These are phyloP conservation scores for Cyclotella choctawhatcheeana DNA, from an alignment of 108 stramenopile species.

Conservation along the genomic window DNA sequence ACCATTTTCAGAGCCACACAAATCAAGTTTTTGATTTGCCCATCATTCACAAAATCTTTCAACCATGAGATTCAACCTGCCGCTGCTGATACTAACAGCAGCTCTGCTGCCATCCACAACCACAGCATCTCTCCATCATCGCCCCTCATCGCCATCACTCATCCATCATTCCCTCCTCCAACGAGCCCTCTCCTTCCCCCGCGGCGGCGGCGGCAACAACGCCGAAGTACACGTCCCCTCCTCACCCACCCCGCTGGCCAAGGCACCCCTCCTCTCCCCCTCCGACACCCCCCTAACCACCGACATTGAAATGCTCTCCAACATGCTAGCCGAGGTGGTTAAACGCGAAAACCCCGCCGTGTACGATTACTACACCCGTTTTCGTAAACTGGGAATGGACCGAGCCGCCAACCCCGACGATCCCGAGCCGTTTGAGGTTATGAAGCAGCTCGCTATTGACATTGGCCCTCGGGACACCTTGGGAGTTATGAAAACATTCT, in stretches of 20 bases:
- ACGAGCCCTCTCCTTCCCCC: too few species aligned
- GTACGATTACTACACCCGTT: conserved; percentile 69
- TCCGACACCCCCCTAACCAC: conserved; percentile 49
- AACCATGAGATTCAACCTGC: too few species aligned
- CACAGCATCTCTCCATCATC: too few species aligned
- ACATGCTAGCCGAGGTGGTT: conserved; percentile 75
- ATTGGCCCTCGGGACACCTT: conserved; percentile 66
- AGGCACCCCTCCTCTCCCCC: conserved; percentile 26
- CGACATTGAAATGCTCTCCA: conserved; percentile 78
- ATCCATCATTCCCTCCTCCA: too few species aligned
- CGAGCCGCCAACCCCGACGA: conserved; percentile 62
- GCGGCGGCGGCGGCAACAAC: too few species aligned
- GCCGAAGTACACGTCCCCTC: conserved; percentile 6
- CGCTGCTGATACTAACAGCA: too few species aligned
- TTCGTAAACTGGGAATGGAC: conserved; percentile 67
- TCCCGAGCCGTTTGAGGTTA: conserved; percentile 53
- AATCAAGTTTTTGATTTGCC: too few species aligned
- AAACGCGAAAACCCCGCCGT: conserved; percentile 64
- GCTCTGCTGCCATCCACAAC: too few species aligned
- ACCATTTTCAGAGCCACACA: too few species aligned
- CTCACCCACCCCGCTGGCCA: conserved; percentile 15
- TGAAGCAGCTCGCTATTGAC: conserved; percentile 61
- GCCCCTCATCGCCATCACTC: too few species aligned
- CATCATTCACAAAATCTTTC: too few species aligned
- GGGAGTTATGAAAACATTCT: conserved; percentile 76